Percentiles rank a stretch among this genome's conserved stretches.
phyloP scores from a whole-genome alignment of 2,329 filamentous ascomycete genomes.

The Ilyonectria robusta region DNA sequence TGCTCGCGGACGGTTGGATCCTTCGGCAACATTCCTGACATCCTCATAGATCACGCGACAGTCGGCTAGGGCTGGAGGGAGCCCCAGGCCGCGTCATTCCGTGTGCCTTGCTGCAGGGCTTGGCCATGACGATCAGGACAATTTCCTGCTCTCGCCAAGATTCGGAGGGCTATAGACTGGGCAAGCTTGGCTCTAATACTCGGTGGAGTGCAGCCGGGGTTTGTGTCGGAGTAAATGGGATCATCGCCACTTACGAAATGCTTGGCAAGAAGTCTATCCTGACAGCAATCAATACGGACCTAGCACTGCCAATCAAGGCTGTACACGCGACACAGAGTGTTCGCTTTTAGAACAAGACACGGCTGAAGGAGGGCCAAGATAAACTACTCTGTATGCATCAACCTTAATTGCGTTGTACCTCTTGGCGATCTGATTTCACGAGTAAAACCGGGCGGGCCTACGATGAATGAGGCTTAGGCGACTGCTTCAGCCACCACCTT shows the following conservation, averaged over 20 bases:
- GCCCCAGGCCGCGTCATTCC: neutral
- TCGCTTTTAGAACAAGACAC: neutral
- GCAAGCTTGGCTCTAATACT: neutral
- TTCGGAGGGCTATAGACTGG: neutral
- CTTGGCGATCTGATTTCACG: conserved; percentile 27
- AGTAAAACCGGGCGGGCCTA: conserved; percentile 10
- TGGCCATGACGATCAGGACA: neutral
- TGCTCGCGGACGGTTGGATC: neutral
- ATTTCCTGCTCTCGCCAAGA: neutral
- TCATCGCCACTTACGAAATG: neutral
- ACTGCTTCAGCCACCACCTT: conserved; percentile 39
- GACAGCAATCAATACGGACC: conserved; percentile 15
- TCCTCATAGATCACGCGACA: conserved; percentile 8
- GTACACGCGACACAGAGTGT: conserved; percentile 20
- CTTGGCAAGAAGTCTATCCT: conserved; percentile 29
- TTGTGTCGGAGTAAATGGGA: conserved; percentile 1
- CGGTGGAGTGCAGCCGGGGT: conserved; percentile 1
- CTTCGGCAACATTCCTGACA: neutral
- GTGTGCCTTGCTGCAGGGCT: neutral
- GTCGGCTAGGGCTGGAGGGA: neutral
- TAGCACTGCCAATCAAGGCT: conserved; percentile 20
- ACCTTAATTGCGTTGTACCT: conserved; percentile 12
- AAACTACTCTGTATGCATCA: neutral
- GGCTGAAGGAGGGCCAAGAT: conserved; percentile 19
- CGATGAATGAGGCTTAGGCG: conserved; percentile 25